Base-by-base conservation (phyloP, 768 basidiomycete species). In the Lyophyllum semitale region DNA sequence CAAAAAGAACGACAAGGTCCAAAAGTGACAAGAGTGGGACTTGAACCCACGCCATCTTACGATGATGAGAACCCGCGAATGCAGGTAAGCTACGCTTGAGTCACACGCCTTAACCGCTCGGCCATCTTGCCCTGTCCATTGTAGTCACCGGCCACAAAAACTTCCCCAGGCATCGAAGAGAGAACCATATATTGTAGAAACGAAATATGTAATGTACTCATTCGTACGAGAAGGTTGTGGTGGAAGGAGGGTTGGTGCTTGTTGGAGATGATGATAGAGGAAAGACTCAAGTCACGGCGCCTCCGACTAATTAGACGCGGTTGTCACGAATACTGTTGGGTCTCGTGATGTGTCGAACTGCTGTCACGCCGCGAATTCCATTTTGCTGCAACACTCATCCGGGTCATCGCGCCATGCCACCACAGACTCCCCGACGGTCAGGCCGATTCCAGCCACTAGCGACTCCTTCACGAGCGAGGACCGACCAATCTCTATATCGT, bases 51-150 rank as follows among this genome's bases (percentile, higher is more conserved):
- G 48, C 48, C 35, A 40, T 26, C 33, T 18, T 48, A 37, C 48
- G 33, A 25, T 35, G 48, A 48, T 48, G 48, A 48, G 48, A 40
- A 50, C 48, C 48, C 48, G 48, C 48, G 48, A 50, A 50, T 38
- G 48, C 65, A 64, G 65, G 65, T 58, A 68, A 72, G 69, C 65
- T 67, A 65, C 63, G 70, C 73, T 76, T 73, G 73, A 75, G 75
- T 77, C 75, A 74, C 73, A 77, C 74, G 73, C 75, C 73, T 73
- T 74, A 70, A 72, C 68, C 71, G 70, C 74, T 76, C 75, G 74
- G 74, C 75, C 76, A 77, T 76, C 74, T 76, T 76, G 74, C 76
- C 76, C 56, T 62, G n/a, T 32, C n/a, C 0, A 33, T 35, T 35
- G n/a, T n/a, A n/a, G n/a, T n/a, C n/a, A n/a, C n/a, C n/a, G n/a